A percentile compares a stretch with the other conserved stretches of the same genome.
These are phyloP conservation scores for Tricladium varicosporioides DNA, from an alignment of 2,329 filamentous ascomycete genomes.

Conservation along the genomic window DNA sequence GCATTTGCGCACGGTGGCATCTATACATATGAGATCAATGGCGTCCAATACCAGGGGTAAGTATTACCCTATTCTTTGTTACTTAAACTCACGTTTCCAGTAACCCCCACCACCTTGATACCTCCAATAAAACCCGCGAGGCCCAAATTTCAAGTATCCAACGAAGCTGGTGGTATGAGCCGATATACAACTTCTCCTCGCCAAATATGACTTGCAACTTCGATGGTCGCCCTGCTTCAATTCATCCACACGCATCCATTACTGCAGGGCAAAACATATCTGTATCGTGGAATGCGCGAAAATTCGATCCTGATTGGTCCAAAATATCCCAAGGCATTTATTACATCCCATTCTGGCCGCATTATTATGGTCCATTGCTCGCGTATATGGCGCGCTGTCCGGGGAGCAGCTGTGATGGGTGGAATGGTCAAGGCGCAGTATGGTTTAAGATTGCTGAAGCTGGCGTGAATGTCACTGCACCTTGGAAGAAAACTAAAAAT, in stretches of 20 bases:
- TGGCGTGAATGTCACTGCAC: conserved; percentile 8
- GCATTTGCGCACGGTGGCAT: neutral
- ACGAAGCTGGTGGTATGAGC: neutral
- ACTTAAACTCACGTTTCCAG: neutral
- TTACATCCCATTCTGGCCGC: neutral
- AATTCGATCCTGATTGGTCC: neutral
- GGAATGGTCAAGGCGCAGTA: conserved; percentile 8
- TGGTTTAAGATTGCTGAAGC: conserved; percentile 18
- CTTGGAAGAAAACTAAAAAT: conserved; percentile 8
- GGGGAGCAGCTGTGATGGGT: conserved; percentile 11
- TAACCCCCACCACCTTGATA: neutral
- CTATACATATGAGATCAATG: neutral
- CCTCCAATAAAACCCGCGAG: neutral
- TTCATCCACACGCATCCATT: neutral
- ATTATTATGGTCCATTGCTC: conserved; percentile 9
- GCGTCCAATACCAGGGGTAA: neutral
- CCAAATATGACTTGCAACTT: conserved; percentile 7
- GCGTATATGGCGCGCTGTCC: conserved; percentile 17
- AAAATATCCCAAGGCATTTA: too few species aligned
- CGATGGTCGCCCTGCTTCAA: neutral
- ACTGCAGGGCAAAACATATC: neutral
- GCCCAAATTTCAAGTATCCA: conserved; percentile 1
- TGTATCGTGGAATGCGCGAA: neutral
- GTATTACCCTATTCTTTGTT: neutral
- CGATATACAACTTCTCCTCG: neutral